A percentile compares a stretch with the other conserved stretches of the same genome.
Evolutionary conservation across 345 rosid species (phyloP).

Genomic region (Citrus sinensis): DVS_A1.0 CM039169.1:3354001-3354500

Average conservation of each 20-base stretch:
- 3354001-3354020: neutral
- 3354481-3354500: neutral
- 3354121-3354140: constrained; percentile 43
- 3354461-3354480: neutral
- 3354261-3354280: constrained; percentile 14
- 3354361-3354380: neutral
- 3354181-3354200: constrained; percentile 84
- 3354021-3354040: neutral
- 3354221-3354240: constrained; percentile 21
- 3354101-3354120: constrained; percentile 12
- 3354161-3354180: constrained; percentile 78
- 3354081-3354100: neutral
- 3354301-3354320: neutral
- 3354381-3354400: neutral
- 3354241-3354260: constrained; percentile 17
- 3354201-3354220: constrained; percentile 37
- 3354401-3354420: neutral
- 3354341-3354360: neutral
- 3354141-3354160: constrained; percentile 34
- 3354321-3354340: neutral
- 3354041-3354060: neutral
- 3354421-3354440: neutral
- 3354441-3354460: neutral
- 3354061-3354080: neutral
- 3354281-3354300: constrained; percentile 20